Percentiles rank a stretch among this genome's conserved stretches.
Conservation (phyloP, 108 stramenopile genomes). For the Nannochloropsis granulata region DNA sequence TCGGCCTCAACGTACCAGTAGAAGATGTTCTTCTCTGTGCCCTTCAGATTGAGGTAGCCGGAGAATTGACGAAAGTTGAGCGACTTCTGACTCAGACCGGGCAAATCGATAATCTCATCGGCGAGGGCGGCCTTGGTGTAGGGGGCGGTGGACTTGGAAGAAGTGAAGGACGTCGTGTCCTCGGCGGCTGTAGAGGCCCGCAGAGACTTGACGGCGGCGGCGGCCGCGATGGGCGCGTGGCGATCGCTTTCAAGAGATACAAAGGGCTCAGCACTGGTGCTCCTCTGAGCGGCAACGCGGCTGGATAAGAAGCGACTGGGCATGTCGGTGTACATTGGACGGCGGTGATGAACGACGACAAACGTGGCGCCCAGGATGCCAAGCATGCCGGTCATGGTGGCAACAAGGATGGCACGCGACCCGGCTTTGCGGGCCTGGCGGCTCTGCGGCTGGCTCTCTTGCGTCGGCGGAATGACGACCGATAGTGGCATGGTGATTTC, state of each 20-base stretch:
- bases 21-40: constrained; percentile 14
- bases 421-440: neutral
- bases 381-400: neutral
- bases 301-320: neutral
- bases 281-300: neutral
- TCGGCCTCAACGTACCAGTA: constrained; percentile 31
- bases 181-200: neutral
- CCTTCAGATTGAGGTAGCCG: constrained; percentile 15
- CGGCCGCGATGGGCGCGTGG: neutral
- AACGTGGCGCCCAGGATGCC: neutral
- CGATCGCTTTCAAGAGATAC: neutral
- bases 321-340: neutral
- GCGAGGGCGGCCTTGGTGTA: neutral
- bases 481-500: neutral
- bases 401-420: neutral
- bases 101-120: neutral
- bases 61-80: constrained; percentile 18
- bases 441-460: neutral
- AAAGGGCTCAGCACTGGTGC: neutral
- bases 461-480: neutral
- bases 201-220: neutral
- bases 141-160: neutral
- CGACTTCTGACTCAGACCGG: neutral
- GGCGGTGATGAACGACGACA: neutral
- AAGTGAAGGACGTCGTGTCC: neutral